Evolutionary conservation across 2,329 filamentous ascomycete species (phyloP).

Genomic region (Chaetomiaceae sp.): DNA sequence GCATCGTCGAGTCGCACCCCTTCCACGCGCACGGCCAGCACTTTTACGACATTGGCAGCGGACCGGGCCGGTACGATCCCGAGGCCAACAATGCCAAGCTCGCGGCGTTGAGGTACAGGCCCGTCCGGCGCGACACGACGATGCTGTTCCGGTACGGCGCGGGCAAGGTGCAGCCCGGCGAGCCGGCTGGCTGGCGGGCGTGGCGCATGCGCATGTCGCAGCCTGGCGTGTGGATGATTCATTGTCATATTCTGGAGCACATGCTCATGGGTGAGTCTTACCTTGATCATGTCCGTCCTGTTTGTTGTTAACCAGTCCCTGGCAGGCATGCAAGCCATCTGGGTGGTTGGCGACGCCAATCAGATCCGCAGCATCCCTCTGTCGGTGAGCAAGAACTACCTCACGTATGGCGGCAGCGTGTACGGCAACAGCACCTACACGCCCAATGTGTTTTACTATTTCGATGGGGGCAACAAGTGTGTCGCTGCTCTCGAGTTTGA

Average conservation of each 20-base stretch:
- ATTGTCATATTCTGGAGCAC: slow-evolving; percentile 56
- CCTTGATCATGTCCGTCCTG: slow-evolving; percentile 7
- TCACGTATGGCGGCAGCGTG: slow-evolving; percentile 42
- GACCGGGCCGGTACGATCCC: slow-evolving; percentile 50
- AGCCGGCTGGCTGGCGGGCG: slow-evolving; percentile 53
- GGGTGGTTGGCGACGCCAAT: slow-evolving; percentile 37
- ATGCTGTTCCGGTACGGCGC: slow-evolving; percentile 51
- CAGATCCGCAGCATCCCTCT: slow-evolving; percentile 35
- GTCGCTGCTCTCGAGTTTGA: too few relatives aligned
- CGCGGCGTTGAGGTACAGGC: slow-evolving; percentile 32
- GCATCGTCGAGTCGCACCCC: slow-evolving; percentile 45
- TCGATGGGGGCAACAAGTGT: slow-evolving; percentile 33
- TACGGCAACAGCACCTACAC: slow-evolving; percentile 37
- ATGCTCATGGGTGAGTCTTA: slow-evolving; percentile 50
- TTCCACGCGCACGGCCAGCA: slow-evolving; percentile 54
- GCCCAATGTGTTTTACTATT: slow-evolving; percentile 20
- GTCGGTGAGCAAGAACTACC: slow-evolving; percentile 38
- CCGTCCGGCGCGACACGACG: slow-evolving; percentile 44
- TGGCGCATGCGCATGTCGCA: slow-evolving; percentile 50
- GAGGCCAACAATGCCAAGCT: slow-evolving; percentile 43
- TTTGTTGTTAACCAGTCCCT: slow-evolving; percentile 25
- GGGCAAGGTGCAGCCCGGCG: slow-evolving; percentile 35
- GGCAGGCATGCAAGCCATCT: slow-evolving; percentile 40
- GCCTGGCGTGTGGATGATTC: slow-evolving; percentile 59
- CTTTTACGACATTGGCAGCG: slow-evolving; percentile 50